Evolutionary conservation across 1,284 basidiomycete genomes (phyloP).

Genomic region (Ceratobasidium sp.): DNA sequence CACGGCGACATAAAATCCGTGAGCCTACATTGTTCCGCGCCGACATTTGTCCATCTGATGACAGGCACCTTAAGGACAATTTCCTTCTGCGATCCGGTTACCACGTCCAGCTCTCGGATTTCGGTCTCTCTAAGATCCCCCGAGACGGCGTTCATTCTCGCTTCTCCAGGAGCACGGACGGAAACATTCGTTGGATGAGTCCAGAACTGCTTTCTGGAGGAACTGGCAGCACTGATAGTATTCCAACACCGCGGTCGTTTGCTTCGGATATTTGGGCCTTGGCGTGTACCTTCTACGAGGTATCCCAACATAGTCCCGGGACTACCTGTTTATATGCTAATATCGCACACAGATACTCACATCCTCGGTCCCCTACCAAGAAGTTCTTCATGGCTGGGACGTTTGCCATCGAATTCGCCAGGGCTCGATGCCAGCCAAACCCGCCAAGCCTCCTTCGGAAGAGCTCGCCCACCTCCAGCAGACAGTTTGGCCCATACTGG

Average conservation of each 20-base stretch:
- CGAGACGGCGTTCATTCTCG: conserved; percentile 8
- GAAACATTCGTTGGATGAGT: conserved; percentile 29
- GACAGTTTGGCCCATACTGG: conserved; percentile 30
- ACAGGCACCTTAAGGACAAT: conserved; percentile 2
- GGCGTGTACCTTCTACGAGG: conserved; percentile 40
- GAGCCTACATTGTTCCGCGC: not conserved
- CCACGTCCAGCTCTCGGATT: conserved; percentile 33
- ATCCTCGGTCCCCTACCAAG: conserved; percentile 3
- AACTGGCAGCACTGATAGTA: not conserved
- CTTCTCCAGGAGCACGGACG: conserved; percentile 19
- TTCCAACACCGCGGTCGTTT: conserved; percentile 13
- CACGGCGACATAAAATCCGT: conserved; percentile 41
- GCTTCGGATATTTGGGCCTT: conserved; percentile 41
- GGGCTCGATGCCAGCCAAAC: not conserved
- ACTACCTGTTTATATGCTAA: not conserved
- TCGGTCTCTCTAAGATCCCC: conserved; percentile 34
- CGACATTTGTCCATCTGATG: not conserved
- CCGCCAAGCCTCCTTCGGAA: not conserved
- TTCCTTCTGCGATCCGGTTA: conserved; percentile 28
- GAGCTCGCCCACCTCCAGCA: conserved; percentile 14
- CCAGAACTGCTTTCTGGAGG: conserved; percentile 22
- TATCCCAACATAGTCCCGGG: not conserved
- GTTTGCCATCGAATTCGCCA: not conserved
- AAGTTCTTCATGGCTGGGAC: not conserved
- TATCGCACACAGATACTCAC: conserved; percentile 12